A percentile compares a stretch with the other conserved stretches of the same genome.
These are phyloP conservation scores for Kondoa subrosea DNA, from an alignment of 768 basidiomycete genomes.

Conservation along the genomic window DNA sequence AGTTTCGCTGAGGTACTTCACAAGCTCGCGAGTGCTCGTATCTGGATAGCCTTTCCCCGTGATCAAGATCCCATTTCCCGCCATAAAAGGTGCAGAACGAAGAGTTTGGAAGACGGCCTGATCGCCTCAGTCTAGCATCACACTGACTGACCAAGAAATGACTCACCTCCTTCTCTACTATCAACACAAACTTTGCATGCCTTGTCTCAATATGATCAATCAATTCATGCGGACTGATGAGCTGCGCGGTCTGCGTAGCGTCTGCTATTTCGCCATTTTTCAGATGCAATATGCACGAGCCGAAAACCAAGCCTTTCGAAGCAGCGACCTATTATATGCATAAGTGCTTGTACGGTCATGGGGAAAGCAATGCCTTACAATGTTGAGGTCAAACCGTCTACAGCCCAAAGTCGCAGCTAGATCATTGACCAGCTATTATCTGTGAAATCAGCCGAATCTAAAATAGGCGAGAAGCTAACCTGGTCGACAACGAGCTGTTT, in stretches of 20 bases:
- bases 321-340: conserved; percentile 52
- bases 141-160: neutral
- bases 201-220: conserved; percentile 47
- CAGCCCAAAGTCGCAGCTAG: conserved; percentile 65
- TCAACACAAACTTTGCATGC: conserved; percentile 54
- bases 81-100: conserved; percentile 38
- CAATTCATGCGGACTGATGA: conserved; percentile 62
- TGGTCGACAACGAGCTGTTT: conserved; percentile 61
- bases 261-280: conserved; percentile 13
- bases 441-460: neutral
- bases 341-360: neutral
- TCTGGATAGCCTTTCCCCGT: conserved; percentile 91
- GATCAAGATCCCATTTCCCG: conserved; percentile 28
- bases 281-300: conserved; percentile 42
- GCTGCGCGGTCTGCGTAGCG: conserved; percentile 34
- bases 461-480: conserved; percentile 35
- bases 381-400: conserved; percentile 56
- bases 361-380: conserved; percentile 39
- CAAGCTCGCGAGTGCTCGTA: conserved; percentile 68
- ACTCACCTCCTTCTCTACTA: conserved; percentile 83
- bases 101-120: conserved; percentile 92
- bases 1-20: conserved; percentile 51
- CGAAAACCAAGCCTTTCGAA: conserved; percentile 71
- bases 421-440: conserved; percentile 62
- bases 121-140: neutral